Evolutionary conservation across 2,329 filamentous ascomycete genomes (phyloP).

Genomic region (Trichoderma endophyticum): DNA sequence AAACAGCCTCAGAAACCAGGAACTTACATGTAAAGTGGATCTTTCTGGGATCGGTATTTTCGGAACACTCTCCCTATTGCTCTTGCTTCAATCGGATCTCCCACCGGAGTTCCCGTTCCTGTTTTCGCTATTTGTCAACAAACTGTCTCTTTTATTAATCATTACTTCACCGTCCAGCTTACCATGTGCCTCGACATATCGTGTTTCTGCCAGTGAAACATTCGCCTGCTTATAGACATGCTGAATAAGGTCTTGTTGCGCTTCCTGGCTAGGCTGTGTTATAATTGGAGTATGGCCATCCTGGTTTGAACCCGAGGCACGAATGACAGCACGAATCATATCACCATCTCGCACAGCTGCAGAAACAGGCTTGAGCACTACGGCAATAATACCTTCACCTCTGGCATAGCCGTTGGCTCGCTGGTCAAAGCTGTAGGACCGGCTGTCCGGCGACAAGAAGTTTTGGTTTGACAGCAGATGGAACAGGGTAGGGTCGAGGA

Average conservation of each 20-base stretch:
- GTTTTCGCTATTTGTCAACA: not conserved
- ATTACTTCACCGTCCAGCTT: not conserved
- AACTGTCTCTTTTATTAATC: not conserved
- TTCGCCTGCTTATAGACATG: conserved; percentile 28
- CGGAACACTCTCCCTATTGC: conserved; percentile 18
- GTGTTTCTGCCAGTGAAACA: conserved; percentile 22
- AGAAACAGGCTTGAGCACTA: conserved; percentile 50
- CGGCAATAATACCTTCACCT: conserved; percentile 37
- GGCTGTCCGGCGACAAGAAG: not conserved
- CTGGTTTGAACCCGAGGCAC: conserved; percentile 33
- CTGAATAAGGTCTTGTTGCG: conserved; percentile 33
- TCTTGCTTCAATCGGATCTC: conserved; percentile 20
- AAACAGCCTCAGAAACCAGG: not conserved
- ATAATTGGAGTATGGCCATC: conserved; percentile 43
- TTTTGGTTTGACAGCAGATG: conserved; percentile 5
- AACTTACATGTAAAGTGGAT: conserved; percentile 29
- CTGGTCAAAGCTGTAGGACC: conserved; percentile 20
- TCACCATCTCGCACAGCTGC: conserved; percentile 44
- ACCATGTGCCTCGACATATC: conserved; percentile 26
- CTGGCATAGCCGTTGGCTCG: conserved; percentile 41
- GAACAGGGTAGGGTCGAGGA: conserved; percentile 22
- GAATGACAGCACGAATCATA: conserved; percentile 38
- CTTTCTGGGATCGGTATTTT: not conserved
- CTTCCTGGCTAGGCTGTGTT: conserved; percentile 35
- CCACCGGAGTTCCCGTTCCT: conserved; percentile 22